Percentiles rank a stretch among this genome's conserved stretches.
Conservation (phyloP, 2,329 filamentous ascomycete genomes). For the Ampelomyces quisqualis region DNA sequence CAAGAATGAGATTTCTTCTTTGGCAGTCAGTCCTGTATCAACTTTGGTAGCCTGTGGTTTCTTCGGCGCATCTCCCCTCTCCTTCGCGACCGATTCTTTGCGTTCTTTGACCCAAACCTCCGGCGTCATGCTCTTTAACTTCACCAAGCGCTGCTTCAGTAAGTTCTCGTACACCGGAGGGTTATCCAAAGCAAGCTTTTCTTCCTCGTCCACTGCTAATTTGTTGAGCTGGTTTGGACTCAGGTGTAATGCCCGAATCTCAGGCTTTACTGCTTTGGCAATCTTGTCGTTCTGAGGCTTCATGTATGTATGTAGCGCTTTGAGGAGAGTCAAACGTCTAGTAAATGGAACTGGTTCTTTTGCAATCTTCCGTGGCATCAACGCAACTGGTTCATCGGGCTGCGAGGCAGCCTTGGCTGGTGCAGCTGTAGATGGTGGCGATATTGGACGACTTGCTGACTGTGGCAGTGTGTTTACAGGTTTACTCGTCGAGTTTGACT, state of each 20-base stretch:
- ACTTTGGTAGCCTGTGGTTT: conserved; percentile 55
- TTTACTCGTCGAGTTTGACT: conserved; percentile 8
- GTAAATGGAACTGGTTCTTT: conserved; percentile 46
- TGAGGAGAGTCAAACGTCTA: conserved; percentile 49
- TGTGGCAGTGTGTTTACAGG: conserved; percentile 12
- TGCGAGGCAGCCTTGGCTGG: conserved; percentile 13
- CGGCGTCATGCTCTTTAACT: conserved; percentile 71
- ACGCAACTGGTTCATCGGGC: conserved; percentile 49
- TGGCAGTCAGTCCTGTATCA: conserved; percentile 66
- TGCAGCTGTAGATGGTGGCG: conserved; percentile 31
- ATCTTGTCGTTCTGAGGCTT: conserved; percentile 66
- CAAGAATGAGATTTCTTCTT: conserved; percentile 59
- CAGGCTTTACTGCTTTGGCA: conserved; percentile 52
- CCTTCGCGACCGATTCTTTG: conserved; percentile 30
- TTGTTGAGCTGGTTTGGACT: conserved; percentile 67
- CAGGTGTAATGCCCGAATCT: conserved; percentile 58
- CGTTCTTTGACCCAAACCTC: conserved; percentile 70
- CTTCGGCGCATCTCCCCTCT: conserved; percentile 35
- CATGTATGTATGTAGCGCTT: conserved; percentile 65
- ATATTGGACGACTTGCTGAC: conserved; percentile 33
- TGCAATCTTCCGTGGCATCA: conserved; percentile 68
- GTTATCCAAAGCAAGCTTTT: conserved; percentile 68
- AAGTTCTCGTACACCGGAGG: conserved; percentile 75
- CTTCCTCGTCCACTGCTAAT: conserved; percentile 74
- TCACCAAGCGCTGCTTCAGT: conserved; percentile 77